A percentile compares a stretch with the other conserved stretches of the same genome.
These are phyloP conservation scores for Mortierella sp. DNA, from an alignment of 371 early-diverging fungal species.

Conservation along the genomic window DNA sequence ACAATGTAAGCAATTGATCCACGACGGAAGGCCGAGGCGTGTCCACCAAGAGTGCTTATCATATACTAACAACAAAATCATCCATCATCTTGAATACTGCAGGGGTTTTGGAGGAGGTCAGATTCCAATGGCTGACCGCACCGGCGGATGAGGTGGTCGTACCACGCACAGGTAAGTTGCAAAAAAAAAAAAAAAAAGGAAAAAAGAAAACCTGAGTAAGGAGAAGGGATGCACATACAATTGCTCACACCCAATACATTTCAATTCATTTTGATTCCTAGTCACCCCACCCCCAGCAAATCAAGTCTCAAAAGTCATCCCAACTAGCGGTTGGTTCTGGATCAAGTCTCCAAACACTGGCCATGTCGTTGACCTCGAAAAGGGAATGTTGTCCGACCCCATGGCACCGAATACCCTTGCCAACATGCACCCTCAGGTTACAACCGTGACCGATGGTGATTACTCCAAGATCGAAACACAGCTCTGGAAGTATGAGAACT, in stretches of 20 bases:
- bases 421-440: slow-evolving; percentile 21
- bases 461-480: slow-evolving; percentile 38
- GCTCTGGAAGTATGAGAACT: slow-evolving; percentile 63
- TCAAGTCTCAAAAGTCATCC: slow-evolving; percentile 14
- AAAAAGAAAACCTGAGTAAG: too few relatives aligned
- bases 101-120: slow-evolving; percentile 50
- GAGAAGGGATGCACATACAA: too few relatives aligned
- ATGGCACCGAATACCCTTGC: slow-evolving; percentile 35
- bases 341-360: slow-evolving; percentile 43
- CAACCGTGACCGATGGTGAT: slow-evolving; percentile 16
- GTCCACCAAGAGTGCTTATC: not conserved
- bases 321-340: slow-evolving; percentile 51
- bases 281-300: slow-evolving; percentile 1
- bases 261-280: not conserved
- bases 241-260: not conserved
- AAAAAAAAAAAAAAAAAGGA: not conserved
- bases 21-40: not conserved
- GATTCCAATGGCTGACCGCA: slow-evolving; percentile 25
- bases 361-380: slow-evolving; percentile 42
- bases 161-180: slow-evolving; percentile 19
- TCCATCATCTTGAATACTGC: not conserved
- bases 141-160: slow-evolving; percentile 14
- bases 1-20: slow-evolving; percentile 28
- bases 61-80: slow-evolving; percentile 19
- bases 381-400: slow-evolving; percentile 23